Evolutionary conservation across 352 stramenopile species (phyloP).

Genomic region (Phytophthora syringae): DNA sequence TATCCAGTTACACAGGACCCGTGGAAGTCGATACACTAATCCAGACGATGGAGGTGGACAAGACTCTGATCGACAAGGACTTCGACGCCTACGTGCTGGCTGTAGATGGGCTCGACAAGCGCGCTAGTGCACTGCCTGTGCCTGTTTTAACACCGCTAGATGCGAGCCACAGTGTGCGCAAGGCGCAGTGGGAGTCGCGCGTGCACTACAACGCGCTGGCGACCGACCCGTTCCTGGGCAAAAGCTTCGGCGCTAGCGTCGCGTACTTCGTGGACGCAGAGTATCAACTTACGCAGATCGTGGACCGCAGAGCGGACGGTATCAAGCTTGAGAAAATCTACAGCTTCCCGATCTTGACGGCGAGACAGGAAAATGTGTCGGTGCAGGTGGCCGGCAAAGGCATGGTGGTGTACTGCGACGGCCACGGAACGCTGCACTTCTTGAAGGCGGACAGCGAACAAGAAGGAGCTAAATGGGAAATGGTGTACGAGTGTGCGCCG

Average conservation of each 20-base stretch:
- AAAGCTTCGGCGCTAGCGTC: slow-evolving; percentile 40
- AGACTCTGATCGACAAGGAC: slow-evolving; percentile 71
- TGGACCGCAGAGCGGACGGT: slow-evolving; percentile 25
- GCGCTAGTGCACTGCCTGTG: slow-evolving; percentile 33
- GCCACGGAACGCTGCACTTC: slow-evolving; percentile 60
- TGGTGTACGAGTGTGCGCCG: slow-evolving; percentile 62
- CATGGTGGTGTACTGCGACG: slow-evolving; percentile 74
- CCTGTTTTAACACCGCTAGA: slow-evolving; percentile 53
- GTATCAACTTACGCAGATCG: slow-evolving; percentile 72
- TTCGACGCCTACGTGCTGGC: slow-evolving; percentile 83
- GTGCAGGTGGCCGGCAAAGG: slow-evolving; percentile 64
- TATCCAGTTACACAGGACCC: slow-evolving; percentile 2
- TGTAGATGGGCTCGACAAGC: slow-evolving; percentile 37
- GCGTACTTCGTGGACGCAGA: slow-evolving; percentile 73
- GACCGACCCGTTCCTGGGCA: slow-evolving; percentile 61
- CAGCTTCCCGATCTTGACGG: slow-evolving; percentile 42
- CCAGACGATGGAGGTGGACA: slow-evolving; percentile 63
- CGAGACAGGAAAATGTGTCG: slow-evolving; percentile 65
- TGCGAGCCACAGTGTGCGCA: slow-evolving; percentile 54
- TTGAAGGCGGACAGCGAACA: slow-evolving; percentile 43
- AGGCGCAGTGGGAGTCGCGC: slow-evolving; percentile 78
- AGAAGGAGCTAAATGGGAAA: slow-evolving; percentile 41
- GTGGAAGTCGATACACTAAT: neutral
- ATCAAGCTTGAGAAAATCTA: slow-evolving; percentile 43
- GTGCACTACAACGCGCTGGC: slow-evolving; percentile 71